Base-by-base conservation (phyloP, 2,329 filamentous ascomycete species). In the Epicoccum sorghinum region DNA sequence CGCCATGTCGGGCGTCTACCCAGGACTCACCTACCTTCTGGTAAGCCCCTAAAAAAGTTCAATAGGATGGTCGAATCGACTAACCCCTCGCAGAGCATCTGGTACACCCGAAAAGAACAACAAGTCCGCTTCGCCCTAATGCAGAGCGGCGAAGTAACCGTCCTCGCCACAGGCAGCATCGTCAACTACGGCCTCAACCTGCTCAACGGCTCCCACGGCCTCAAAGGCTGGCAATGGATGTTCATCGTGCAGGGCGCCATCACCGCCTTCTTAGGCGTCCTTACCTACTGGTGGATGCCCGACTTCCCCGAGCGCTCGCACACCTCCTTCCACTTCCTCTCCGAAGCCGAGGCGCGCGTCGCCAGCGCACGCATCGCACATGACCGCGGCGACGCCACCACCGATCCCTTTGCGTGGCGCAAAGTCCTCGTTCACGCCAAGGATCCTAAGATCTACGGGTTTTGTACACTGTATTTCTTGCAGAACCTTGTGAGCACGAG, bases 131-230 rank as follows among this genome's bases (percentile, higher is more conserved):
- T 87, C 61, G 86, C 86, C 0, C 83, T 86, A 53, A 75, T 88
- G 61, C 86, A 88, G 69, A 83, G 80, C 37, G 85, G 86, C 1
- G 83, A 89, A 66, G 85, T 89, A 23, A 79, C 84, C 13, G 80
- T 89, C 3, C 77, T 90, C 2, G 86, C 86, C 0, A 88, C 86
- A 0, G 86, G 86, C 4, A 80, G 82, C 44, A 85, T 89, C 55
- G 82, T 89, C 62, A 90, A 90, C 68, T 90, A 82, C 64, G 87
- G 83, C 0, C 78, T 90, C n/a, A 88, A 89, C 54, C 79, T 84
- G 43, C 75, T 89, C 3, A 72, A 88, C 60, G 85, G 85, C 1
- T 76, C 70, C 8, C 77, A 75, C 2, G 82, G 82, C 4, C 65
- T 89, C 23, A 79, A 80, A 8, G 86, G 86, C 2, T 89, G 86